Base-by-base conservation (phyloP, 805 yeast species). In the Clavispora fructus region DNA sequence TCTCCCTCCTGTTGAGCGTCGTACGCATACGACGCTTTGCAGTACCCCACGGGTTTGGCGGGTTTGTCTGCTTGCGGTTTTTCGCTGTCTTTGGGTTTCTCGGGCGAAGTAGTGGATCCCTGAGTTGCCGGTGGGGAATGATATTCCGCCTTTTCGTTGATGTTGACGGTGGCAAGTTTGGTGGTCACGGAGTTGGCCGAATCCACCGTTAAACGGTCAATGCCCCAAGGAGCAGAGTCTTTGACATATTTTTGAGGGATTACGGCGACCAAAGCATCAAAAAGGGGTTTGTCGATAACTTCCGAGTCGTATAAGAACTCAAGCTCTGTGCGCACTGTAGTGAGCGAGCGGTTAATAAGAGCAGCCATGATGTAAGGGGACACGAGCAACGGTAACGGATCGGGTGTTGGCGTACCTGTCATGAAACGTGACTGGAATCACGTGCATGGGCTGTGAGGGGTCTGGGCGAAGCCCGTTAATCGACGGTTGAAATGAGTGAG, bases 271-370 rank as follows among this genome's bases (percentile, higher is more conserved):
- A 89, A 67, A 32, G 78, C 75, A 12, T 79, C 67, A 57, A 63
- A 83, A 46, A 83, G 74, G 9, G 65, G 71, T 32, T 77, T 74
- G 16, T 82, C 71, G 47, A 90, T 80, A 39, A 87, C 94, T 41
- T 80, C 80, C 1, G 91, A 82, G 53, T 87, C 95, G 38, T 65
- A 69, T 28, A 90, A 70, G 59, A 87, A 89, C 63, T 88, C 95
- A 38, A 90, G 76, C 61, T 90, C 96, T 64, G 87, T 79, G 67
- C 82, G 68, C 50, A 89, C 69, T 6, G 85, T 84, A 1, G 90
- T 79, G 51, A 89, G 69, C 4, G 96, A 86, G 55, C 96, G 81
- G 69, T 87, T 87, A 50, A 87, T 79, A 42, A 78, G 69, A 1
- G 92, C 83, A 11, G 75, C 68, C 76, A 67, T 71, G n/a, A 13